phyloP scores from a whole-genome alignment of 139 green algal species.

The Nannochloris sp. region DNA sequence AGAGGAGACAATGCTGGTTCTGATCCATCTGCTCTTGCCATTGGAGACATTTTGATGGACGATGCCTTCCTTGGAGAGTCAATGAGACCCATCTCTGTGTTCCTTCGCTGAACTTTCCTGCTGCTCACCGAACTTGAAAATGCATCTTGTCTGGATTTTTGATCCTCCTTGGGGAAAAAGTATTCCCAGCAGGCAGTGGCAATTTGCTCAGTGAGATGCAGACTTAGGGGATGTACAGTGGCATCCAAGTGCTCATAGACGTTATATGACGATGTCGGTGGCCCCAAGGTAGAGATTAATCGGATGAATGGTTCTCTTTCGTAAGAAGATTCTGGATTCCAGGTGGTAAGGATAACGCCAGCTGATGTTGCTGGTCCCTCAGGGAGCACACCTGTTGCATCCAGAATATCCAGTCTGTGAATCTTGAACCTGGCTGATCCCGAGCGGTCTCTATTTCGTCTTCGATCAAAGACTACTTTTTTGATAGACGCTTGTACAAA shows the following conservation, averaged over 20 bases:
- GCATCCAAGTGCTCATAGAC: constrained; percentile 61
- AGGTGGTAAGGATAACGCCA: constrained; percentile 46
- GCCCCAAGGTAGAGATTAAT: constrained; percentile 26
- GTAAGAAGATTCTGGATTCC: constrained; percentile 51
- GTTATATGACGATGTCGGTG: constrained; percentile 32
- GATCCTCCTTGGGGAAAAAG: constrained; percentile 43
- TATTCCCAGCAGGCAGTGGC: constrained; percentile 45
- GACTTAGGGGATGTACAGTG: constrained; percentile 45
- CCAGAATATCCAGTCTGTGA: constrained; percentile 29
- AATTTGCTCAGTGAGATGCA: constrained; percentile 47
- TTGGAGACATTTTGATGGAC: background rate
- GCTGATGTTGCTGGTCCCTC: constrained; percentile 21
- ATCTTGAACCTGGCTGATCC: constrained; percentile 41
- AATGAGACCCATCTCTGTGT: background rate
- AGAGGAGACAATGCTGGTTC: background rate
- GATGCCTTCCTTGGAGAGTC: background rate
- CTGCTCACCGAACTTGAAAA: constrained; percentile 13
- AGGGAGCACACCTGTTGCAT: constrained; percentile 19
- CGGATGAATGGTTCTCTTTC: constrained; percentile 30
- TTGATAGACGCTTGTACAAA: constrained; percentile 29
- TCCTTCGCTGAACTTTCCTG: background rate
- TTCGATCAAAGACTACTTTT: constrained; percentile 25
- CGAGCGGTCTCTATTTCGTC: constrained; percentile 32
- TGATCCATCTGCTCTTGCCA: background rate
- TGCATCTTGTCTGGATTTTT: constrained; percentile 19